Evolutionary conservation across 2,329 filamentous ascomycete genomes (phyloP), one percentile per base, ranked within the genome.

Genomic region (Akanthomyces dipterigenus): DNA sequence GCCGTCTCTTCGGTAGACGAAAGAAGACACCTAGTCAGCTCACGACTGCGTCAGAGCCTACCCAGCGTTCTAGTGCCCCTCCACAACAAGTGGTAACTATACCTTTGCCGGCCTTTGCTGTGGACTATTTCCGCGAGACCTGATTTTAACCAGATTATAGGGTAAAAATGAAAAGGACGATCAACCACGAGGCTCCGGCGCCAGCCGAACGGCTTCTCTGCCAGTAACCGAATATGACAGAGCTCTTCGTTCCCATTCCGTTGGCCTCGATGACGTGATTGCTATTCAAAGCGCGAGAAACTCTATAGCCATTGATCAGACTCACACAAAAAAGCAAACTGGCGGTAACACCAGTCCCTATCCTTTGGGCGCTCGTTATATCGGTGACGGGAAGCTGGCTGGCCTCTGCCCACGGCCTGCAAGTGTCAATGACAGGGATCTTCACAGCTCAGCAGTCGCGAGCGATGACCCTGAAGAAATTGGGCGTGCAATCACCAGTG

Each of bases 401-500:
- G 85, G 85, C 0, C 73, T 88, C 49, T 84, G 83, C 2, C 85
- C 85, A 0, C 77, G 85, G 42, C 85, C 85, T 22, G 83, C 82
- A n/a, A 87, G 84, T 67, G 79, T 78, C 7, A 83, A 86, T 48
- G 83, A 77, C 7, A 80, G 75, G 49, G 74, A 72, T 26, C 66
- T 73, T 55, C 38, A 38, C 12, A 67, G 73, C 11, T 67, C 69
- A 24, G 71, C 69, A 3, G 71, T 75, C 16, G 9, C 50, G 28
- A 24, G 31, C 16, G 76, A 80, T 1, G 77, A 82, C 62, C 77
- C 80, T 0, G 72, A 76, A n/a, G 78, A 82, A 61, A 87, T 87
- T 62, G 85, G 84, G n/a, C 80, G 81, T 20, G 85, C 85, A 51
- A 81, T 88, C 53, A 85, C 84, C 2, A 83, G 80, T 63, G 82